Evolutionary conservation across 305 asterid genomes (phyloP).

Genomic region (Fraxinus nigra): DNA sequence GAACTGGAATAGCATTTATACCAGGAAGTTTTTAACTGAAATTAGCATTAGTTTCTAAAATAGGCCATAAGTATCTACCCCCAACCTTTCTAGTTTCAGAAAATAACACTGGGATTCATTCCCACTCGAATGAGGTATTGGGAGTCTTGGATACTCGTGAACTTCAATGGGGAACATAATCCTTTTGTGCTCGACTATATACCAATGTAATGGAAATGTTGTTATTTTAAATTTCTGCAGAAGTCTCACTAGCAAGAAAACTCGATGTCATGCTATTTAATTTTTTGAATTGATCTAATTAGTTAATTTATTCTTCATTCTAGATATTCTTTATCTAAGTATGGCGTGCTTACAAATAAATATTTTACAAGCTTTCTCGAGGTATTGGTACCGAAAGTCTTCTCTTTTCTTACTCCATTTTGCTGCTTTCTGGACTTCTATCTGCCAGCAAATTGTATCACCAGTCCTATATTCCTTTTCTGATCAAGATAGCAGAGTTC

Average conservation of each 20-base stretch:
- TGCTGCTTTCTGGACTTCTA: constrained; percentile 22
- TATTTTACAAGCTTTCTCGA: constrained; percentile 14
- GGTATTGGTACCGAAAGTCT: constrained; percentile 3
- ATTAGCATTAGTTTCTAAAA: not conserved
- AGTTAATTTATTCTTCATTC: not conserved
- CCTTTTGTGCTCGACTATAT: not conserved
- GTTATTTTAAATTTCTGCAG: not conserved
- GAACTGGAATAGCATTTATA: not conserved
- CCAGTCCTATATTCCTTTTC: constrained; percentile 90
- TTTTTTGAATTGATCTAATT: not conserved
- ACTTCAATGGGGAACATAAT: not conserved
- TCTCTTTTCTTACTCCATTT: constrained; percentile 24
- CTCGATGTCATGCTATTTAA: not conserved
- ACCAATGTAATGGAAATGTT: not conserved
- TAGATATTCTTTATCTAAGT: not conserved
- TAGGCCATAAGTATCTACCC: not conserved
- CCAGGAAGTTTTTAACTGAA: not conserved
- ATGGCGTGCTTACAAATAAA: not conserved
- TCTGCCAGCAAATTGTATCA: constrained; percentile 82
- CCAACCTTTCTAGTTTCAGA: not conserved
- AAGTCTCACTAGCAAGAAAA: not conserved
- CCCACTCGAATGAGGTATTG: not conserved
- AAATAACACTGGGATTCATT: not conserved
- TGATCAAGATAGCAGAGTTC: constrained; percentile 99
- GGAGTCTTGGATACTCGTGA: not conserved